A percentile compares a stretch with the other conserved stretches of the same genome.
phyloP scores from a whole-genome alignment of 371 early-diverging fungal species.

The Batkoa obscura region DNA sequence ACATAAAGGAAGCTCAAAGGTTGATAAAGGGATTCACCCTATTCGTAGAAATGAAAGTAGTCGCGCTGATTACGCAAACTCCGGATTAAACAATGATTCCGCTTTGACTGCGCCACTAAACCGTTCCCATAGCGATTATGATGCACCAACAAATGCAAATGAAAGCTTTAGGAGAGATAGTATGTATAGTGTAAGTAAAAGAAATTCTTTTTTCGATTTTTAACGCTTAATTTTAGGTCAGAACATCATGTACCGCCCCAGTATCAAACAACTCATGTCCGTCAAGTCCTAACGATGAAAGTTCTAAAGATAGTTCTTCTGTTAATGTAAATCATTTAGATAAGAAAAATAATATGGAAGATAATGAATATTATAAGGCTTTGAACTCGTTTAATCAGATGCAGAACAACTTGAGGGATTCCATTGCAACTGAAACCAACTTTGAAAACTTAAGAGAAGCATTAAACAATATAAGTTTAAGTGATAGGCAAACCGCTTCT shows the following conservation, averaged over 20 bases:
- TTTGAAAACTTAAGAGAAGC: background rate
- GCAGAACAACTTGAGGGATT: background rate
- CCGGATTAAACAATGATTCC: too few relatives aligned
- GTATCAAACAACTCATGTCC: background rate
- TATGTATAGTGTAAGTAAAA: slow-evolving; percentile 1
- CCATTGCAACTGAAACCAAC: background rate
- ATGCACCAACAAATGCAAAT: too few relatives aligned
- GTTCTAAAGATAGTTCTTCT: background rate
- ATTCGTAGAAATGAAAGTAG: background rate
- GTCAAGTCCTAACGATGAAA: background rate
- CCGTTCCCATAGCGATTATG: background rate
- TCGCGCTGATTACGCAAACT: too few relatives aligned
- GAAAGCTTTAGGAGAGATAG: background rate
- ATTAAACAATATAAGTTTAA: background rate
- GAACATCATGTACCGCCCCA: slow-evolving; percentile 1
- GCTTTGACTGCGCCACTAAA: too few relatives aligned
- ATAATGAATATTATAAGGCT: background rate
- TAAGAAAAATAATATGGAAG: background rate
- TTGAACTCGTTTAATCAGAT: background rate
- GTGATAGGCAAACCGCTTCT: background rate
- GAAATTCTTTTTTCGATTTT: background rate
- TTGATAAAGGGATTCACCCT: background rate
- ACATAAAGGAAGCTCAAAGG: background rate
- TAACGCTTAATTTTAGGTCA: background rate
- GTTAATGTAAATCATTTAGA: background rate